Evolutionary conservation across 257 asterid species (phyloP).

Genomic region (Craterostigma plantagineum): DNA sequence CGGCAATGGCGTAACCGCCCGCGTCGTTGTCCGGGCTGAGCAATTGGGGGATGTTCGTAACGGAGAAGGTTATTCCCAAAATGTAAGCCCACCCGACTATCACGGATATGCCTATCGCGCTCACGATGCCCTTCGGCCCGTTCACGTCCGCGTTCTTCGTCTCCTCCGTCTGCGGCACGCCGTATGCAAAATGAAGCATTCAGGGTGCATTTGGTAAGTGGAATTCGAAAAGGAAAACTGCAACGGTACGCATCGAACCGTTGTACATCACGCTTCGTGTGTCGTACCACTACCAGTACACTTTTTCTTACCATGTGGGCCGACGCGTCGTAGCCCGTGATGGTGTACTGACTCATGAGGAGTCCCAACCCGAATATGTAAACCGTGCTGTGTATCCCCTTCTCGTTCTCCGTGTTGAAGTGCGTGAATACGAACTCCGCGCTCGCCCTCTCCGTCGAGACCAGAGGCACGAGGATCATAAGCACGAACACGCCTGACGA

Average conservation of each 20-base stretch:
- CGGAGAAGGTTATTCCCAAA: slow-evolving; percentile 86
- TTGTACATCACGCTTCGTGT: too few species aligned
- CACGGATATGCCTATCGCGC: slow-evolving; percentile 83
- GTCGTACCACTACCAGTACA: too few species aligned
- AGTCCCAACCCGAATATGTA: slow-evolving; percentile 83
- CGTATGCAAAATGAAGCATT: too few species aligned
- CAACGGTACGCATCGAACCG: too few species aligned
- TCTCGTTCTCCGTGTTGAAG: slow-evolving; percentile 65
- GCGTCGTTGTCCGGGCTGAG: slow-evolving; percentile 48
- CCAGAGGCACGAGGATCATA: slow-evolving; percentile 68
- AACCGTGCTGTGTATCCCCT: slow-evolving; percentile 38
- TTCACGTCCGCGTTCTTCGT: slow-evolving; percentile 71
- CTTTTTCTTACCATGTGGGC: slow-evolving; percentile 70
- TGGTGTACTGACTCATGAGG: slow-evolving; percentile 93
- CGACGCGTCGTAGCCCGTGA: slow-evolving; percentile 88
- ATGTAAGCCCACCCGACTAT: slow-evolving; percentile 87
- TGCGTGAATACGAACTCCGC: slow-evolving; percentile 68
- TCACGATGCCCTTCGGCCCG: slow-evolving; percentile 87
- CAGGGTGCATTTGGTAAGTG: too few species aligned
- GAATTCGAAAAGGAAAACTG: too few species aligned
- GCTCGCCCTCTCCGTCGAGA: slow-evolving; percentile 69
- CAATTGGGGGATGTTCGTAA: slow-evolving; percentile 57
- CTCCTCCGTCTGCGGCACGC: slow-evolving; percentile 60
- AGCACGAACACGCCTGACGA: slow-evolving; percentile 79
- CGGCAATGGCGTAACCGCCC: slow-evolving; percentile 92